Percentiles rank a stretch among this genome's conserved stretches.
Evolutionary conservation across 2,329 filamentous ascomycete genomes (phyloP).

Genomic region (Xylaria sp.): DNA sequence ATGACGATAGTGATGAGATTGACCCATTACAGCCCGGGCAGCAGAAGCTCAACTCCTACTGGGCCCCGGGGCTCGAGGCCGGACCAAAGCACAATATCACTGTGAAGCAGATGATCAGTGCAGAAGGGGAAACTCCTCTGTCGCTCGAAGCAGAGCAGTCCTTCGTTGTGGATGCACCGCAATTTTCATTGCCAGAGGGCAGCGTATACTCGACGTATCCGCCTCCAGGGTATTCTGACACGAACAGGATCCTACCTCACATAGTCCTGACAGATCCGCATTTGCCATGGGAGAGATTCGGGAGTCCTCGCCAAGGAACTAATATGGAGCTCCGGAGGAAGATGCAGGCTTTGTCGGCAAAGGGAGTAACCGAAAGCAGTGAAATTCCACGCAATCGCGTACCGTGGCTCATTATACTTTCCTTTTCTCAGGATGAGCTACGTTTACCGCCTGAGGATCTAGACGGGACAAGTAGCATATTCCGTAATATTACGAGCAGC

Average conservation of each 20-base stretch:
- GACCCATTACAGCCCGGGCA: conserved; percentile 34
- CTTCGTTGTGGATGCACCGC: conserved; percentile 54
- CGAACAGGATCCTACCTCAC: too few species aligned
- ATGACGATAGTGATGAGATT: conserved; percentile 29
- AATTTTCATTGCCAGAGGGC: too few species aligned
- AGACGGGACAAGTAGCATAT: conserved; percentile 34
- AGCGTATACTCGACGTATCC: too few species aligned
- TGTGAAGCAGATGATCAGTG: conserved; percentile 18
- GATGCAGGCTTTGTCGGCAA: too few species aligned
- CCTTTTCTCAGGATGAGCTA: conserved; percentile 55
- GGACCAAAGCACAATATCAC: conserved; percentile 31
- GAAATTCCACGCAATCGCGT: conserved; percentile 34
- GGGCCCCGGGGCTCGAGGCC: conserved; percentile 37
- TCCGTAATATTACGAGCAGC: conserved; percentile 33
- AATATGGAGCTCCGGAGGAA: conserved; percentile 16
- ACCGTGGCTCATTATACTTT: conserved; percentile 56
- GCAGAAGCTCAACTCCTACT: conserved; percentile 41
- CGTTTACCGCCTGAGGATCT: conserved; percentile 16
- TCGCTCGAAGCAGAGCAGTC: conserved; percentile 38
- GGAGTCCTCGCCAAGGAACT: conserved; percentile 31
- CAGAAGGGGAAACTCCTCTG: not conserved
- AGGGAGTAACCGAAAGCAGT: conserved; percentile 9
- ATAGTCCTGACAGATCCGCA: conserved; percentile 57
- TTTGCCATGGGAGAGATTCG: conserved; percentile 56
- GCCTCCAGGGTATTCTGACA: too few species aligned